These are phyloP conservation scores for Huiozyma sinensis DNA, from an alignment of 805 yeast genomes.

Conservation along the genomic window DNA sequence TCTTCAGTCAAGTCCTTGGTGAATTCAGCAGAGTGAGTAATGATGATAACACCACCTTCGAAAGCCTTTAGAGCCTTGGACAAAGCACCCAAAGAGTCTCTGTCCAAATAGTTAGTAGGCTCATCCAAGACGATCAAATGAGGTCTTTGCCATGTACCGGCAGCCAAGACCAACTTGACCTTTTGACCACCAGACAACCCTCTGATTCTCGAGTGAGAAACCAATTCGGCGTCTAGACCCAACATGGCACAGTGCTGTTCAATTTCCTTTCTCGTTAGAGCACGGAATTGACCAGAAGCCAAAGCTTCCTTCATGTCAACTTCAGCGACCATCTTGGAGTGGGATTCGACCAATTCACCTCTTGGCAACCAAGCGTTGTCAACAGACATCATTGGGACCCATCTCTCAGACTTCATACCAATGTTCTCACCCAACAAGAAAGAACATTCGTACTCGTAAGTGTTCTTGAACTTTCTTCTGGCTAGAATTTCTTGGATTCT, in stretches of 20 bases:
- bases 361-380: slow-evolving; percentile 99
- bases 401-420: slow-evolving; percentile 97
- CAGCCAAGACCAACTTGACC: slow-evolving; percentile 98
- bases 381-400: slow-evolving; percentile 99
- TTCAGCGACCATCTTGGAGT: slow-evolving; percentile 98
- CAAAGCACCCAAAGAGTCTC: slow-evolving; percentile 99
- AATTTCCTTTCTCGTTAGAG: slow-evolving; percentile 98
- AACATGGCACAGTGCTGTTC: slow-evolving; percentile 97
- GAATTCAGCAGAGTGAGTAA: slow-evolving; percentile 99
- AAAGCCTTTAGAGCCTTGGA: slow-evolving; percentile 97
- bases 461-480: slow-evolving; percentile 99
- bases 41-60: slow-evolving; percentile 99
- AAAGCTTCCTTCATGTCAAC: slow-evolving; percentile 99
- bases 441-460: slow-evolving; percentile 98
- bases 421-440: slow-evolving; percentile 96
- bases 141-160: slow-evolving; percentile 99
- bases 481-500: slow-evolving; percentile 89
- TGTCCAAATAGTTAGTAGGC: slow-evolving; percentile 98
- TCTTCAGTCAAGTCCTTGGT: slow-evolving; percentile 98
- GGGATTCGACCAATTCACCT: slow-evolving; percentile 95
- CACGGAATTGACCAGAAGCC: slow-evolving; percentile 99
- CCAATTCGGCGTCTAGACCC: slow-evolving; percentile 98
- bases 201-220: slow-evolving; percentile 99
- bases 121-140: slow-evolving; percentile 98
- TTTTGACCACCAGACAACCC: slow-evolving; percentile 99